A percentile compares a stretch with the other conserved stretches of the same genome.
phyloP scores from a whole-genome alignment of 225 moss, liverwort and hornwort genomes.

The Bryum argenteum region DNA sequence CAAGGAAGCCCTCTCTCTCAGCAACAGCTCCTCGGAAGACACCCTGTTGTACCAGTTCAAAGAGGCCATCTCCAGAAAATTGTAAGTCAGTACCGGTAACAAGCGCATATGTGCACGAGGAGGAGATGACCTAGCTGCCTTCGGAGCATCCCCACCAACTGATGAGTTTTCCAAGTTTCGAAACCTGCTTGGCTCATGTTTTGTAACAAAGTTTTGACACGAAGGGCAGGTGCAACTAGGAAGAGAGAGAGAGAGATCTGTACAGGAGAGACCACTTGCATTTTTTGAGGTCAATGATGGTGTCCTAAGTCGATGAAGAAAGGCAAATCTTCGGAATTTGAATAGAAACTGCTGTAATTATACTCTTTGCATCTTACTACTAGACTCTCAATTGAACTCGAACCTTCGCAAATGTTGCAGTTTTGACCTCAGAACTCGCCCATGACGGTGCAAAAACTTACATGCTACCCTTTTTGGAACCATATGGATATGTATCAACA shows the following conservation, averaged over 20 bases:
- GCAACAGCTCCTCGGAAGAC: constrained; percentile 66
- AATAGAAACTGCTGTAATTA: constrained; percentile 38
- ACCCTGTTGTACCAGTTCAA: constrained; percentile 77
- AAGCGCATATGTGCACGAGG: not conserved
- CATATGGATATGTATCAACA: no score
- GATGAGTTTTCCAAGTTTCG: constrained; percentile 3
- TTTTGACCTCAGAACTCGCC: not conserved
- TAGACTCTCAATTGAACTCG: not conserved
- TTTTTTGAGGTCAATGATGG: constrained; percentile 3
- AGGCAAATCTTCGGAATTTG: constrained; percentile 9
- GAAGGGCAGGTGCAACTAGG: not conserved
- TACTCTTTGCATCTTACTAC: constrained; percentile 1
- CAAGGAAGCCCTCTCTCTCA: constrained; percentile 64
- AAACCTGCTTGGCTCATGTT: constrained; percentile 14
- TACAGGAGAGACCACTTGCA: no score
- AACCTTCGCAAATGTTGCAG: not conserved
- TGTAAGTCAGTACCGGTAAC: constrained; percentile 8
- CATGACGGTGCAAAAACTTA: not conserved
- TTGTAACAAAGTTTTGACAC: constrained; percentile 33
- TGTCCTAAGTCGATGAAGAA: not conserved
- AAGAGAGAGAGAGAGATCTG: constrained; percentile 6
- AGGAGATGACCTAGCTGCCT: constrained; percentile 7
- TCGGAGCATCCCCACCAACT: not conserved
- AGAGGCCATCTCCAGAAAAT: constrained; percentile 73
- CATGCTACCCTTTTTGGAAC: no score